Conservation (phyloP, 169 alveolate species). For the Eimeria sp. region DNA sequence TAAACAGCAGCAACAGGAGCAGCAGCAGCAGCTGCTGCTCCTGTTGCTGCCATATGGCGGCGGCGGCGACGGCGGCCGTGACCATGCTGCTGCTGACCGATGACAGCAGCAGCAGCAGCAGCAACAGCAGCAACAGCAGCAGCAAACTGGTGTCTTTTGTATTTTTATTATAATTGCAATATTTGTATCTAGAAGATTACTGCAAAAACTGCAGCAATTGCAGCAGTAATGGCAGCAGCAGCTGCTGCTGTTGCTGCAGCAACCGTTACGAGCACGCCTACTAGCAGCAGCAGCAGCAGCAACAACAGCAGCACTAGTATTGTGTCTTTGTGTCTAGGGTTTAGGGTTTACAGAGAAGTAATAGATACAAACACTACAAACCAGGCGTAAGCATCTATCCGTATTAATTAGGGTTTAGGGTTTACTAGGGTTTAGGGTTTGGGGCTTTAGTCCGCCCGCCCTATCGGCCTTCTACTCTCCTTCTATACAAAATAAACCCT, state of each 20-base stretch:
- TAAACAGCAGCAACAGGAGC: not conserved
- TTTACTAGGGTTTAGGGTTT: constrained; percentile 19
- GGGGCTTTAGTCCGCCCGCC: not conserved
- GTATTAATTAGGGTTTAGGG: not conserved
- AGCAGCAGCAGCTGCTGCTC: not conserved
- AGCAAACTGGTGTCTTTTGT: not conserved
- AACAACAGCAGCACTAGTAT: too few species aligned
- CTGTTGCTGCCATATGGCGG: not conserved
- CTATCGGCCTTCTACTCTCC: not conserved
- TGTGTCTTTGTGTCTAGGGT: not conserved
- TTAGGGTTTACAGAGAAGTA: not conserved
- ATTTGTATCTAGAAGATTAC: not conserved
- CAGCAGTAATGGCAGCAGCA: not conserved
- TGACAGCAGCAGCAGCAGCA: not conserved
- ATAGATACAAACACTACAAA: too few species aligned
- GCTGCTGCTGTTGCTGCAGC: not conserved
- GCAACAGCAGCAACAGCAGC: not conserved
- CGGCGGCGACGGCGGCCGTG: not conserved
- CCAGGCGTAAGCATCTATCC: too few species aligned
- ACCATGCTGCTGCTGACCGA: not conserved
- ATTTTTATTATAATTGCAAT: not conserved
- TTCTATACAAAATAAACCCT: not conserved
- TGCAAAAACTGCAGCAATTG: not conserved
- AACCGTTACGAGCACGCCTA: not conserved
- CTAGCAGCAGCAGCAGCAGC: not conserved